A percentile compares a stretch with the other conserved stretches of the same genome.
phyloP scores from a whole-genome alignment of 345 rosid species.

The Hevea brasiliensis region DNA sequence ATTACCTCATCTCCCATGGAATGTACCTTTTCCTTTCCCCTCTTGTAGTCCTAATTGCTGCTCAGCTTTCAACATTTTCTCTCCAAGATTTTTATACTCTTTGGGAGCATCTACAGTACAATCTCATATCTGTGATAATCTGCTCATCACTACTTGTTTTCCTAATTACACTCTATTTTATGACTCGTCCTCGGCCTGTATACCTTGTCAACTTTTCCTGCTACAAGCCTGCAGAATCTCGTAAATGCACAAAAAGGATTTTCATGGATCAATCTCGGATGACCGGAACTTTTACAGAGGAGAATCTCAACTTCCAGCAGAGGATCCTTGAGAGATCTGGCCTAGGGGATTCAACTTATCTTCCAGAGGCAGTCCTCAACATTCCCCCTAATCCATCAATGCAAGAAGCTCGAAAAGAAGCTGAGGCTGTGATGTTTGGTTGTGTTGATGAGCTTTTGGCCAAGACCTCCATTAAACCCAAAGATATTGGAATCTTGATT shows the following conservation, averaged over 20 bases:
- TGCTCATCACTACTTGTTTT: constrained; percentile 23
- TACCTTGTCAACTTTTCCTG: constrained; percentile 41
- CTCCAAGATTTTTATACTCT: constrained; percentile 20
- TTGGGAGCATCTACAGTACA: constrained; percentile 28
- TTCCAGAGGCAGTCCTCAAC: constrained; percentile 34
- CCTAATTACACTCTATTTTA: constrained; percentile 27
- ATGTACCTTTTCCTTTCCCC: constrained; percentile 31
- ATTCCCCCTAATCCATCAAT: constrained; percentile 34
- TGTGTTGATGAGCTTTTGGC: constrained; percentile 26
- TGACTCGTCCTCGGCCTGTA: constrained; percentile 35
- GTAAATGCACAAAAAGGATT: constrained; percentile 34
- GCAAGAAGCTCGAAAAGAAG: constrained; percentile 40
- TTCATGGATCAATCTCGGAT: constrained; percentile 38
- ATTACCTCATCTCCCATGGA: constrained; percentile 34
- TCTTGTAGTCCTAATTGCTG: constrained; percentile 11
- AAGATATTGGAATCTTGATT: constrained; percentile 27
- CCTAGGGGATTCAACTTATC: constrained; percentile 35
- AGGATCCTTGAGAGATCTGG: constrained; percentile 39
- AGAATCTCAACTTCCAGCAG: constrained; percentile 30
- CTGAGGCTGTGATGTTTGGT: constrained; percentile 27
- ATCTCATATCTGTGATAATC: constrained; percentile 21
- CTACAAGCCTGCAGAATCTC: constrained; percentile 37
- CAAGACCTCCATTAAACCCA: constrained; percentile 20
- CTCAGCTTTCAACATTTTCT: constrained; percentile 31
- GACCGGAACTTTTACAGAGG: constrained; percentile 29